Evolutionary conservation across 1,284 basidiomycete species (phyloP), one percentile per base, ranked within the genome.

Genomic region (Leccinum solheimii): DNA sequence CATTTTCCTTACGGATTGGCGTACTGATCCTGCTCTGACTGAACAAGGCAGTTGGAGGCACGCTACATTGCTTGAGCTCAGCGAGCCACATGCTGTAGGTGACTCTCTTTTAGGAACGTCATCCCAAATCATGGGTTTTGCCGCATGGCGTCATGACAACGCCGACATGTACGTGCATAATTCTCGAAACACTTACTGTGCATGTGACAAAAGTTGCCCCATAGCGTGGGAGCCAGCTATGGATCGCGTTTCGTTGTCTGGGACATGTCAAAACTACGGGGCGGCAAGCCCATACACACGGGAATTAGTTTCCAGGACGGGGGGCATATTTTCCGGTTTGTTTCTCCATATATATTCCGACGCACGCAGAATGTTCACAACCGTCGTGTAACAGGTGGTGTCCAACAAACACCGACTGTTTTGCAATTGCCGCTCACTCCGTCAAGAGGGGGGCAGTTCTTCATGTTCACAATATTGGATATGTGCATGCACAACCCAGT

Each of bases 1-100:
- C 21, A 78, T 92, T 50, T 91, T 86, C 72, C 73, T 92, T 54
- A 85, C 86, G 14, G 90, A 93, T 75, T 92, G 91, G 91, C 84
- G 87, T 57, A 83, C 86, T 14, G 88, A 91, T 68, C 85, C 85
- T 2, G 80, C 80, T 23, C 82, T 83, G 58, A 76, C 78, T 23
- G 81, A 81, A 54, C 79, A 80, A 59, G 81, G 80, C 50, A 79
- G 75, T 56, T 83, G 86, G 81, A 80, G 84, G 49, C 83, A 86
- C 70, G 81, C 84, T 16, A 86, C 81, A 68, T 74, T 89, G 50
- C 69, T 91, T 19, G 90, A 93, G 69, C 82, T 93, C 3, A 77
- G 87, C 19, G 89, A 91, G 63, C 89, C 91, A 11, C 77, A 81
- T 56, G 81, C 85, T 2, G 72, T 92, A 52, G 80, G 84, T 3